Conservation (phyloP, 2,329 filamentous ascomycete species). For the Hypoxylon sp. region DNA sequence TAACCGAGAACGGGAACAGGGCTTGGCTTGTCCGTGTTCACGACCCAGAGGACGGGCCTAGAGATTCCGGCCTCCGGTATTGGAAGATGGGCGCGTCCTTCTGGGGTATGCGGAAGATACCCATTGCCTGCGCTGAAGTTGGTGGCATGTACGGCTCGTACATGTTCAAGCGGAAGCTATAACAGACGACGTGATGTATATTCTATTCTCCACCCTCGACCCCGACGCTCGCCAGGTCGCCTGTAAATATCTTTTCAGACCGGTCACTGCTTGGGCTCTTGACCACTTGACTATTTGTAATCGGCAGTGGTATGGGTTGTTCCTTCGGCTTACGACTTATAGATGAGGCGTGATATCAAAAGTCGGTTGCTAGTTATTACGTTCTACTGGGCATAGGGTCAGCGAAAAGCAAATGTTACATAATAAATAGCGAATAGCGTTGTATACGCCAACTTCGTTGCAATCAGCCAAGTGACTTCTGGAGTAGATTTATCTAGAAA, state of each 20-base stretch:
- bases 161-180: conserved; percentile 73
- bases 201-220: conserved; percentile 4
- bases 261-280: neutral
- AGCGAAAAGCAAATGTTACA: conserved; percentile 27
- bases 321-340: conserved; percentile 28
- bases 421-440: conserved; percentile 30
- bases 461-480: neutral
- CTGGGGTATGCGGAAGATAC: conserved; percentile 92
- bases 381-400: conserved; percentile 1
- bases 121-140: conserved; percentile 90
- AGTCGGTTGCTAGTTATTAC: conserved; percentile 15
- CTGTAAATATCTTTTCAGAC: conserved; percentile 10
- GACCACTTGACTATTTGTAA: conserved; percentile 13
- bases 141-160: conserved; percentile 90
- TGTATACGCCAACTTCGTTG: conserved; percentile 16
- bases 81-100: conserved; percentile 90
- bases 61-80: conserved; percentile 70
- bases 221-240: neutral
- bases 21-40: conserved; percentile 75
- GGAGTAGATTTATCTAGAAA: neutral
- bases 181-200: conserved; percentile 31
- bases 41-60: conserved; percentile 52
- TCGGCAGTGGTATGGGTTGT: conserved; percentile 30
- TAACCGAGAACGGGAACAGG: conserved; percentile 75
- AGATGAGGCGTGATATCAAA: conserved; percentile 28